Conservation (phyloP, 441 rosid species). For the Adansonia gregorii region DNA sequence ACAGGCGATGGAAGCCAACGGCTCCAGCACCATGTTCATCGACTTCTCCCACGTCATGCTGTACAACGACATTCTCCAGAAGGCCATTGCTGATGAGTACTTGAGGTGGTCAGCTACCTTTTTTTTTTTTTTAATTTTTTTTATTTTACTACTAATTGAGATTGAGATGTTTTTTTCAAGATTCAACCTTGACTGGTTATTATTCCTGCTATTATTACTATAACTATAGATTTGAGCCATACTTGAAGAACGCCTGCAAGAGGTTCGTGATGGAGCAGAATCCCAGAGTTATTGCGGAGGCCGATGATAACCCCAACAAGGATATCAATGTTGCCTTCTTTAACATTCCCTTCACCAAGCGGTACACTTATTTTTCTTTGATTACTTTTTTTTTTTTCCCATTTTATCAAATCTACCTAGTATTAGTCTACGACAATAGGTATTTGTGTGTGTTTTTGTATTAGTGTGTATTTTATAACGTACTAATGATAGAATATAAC, state of each 20-base stretch:
- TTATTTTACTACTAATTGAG: not conserved
- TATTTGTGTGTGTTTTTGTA: not conserved
- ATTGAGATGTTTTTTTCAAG: too few relatives aligned
- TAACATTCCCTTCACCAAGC: conserved; percentile 79
- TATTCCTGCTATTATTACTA: not conserved
- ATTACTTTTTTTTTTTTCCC: not conserved
- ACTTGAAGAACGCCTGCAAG: conserved; percentile 89
- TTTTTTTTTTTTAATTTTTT: conserved; percentile 19
- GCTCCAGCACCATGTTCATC: conserved; percentile 81
- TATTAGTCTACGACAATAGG: not conserved
- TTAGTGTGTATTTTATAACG: not conserved
- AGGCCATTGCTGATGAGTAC: conserved; percentile 81
- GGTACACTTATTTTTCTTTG: conserved; percentile 39
- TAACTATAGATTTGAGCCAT: conserved; percentile 65
- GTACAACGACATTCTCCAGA: conserved; percentile 78
- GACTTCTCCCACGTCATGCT: conserved; percentile 91
- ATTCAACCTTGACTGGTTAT: not conserved
- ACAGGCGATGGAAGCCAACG: conserved; percentile 69
- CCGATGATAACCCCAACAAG: conserved; percentile 83
- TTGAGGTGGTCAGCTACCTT: conserved; percentile 48
- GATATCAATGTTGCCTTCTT: conserved; percentile 85
- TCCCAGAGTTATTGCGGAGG: conserved; percentile 52
- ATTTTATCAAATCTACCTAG: not conserved
- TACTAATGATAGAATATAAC: too few relatives aligned
- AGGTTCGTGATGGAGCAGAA: conserved; percentile 73